phyloP scores from a whole-genome alignment of 208 protist genomes.

The Trichomonas tenax region DNA sequence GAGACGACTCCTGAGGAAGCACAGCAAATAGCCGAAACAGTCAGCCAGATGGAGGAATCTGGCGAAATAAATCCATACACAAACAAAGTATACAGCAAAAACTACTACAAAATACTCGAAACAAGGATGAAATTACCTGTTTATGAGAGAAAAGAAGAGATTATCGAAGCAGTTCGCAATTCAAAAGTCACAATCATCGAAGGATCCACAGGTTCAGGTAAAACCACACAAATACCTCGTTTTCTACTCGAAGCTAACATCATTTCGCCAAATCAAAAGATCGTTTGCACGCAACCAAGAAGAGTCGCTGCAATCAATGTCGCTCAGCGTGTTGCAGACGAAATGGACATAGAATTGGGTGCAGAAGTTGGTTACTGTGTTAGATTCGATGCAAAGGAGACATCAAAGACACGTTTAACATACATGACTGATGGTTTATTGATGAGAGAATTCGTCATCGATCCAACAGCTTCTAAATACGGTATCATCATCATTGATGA shows the following conservation, averaged over 20 bases:
- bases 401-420: slow-evolving; percentile 44
- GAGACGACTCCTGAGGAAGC: no score
- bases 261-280: not conserved
- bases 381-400: slow-evolving; percentile 52
- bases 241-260: slow-evolving; percentile 37
- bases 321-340: slow-evolving; percentile 46
- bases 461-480: slow-evolving; percentile 61
- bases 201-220: slow-evolving; percentile 53
- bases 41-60: not conserved
- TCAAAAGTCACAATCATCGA: slow-evolving; percentile 48
- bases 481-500: slow-evolving; percentile 66
- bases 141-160: slow-evolving; percentile 53
- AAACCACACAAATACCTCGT: slow-evolving; percentile 56
- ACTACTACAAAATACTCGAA: not conserved
- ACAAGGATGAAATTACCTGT: slow-evolving; percentile 31
- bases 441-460: slow-evolving; percentile 55
- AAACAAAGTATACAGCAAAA: not conserved
- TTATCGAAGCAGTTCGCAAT: slow-evolving; percentile 48
- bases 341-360: slow-evolving; percentile 45
- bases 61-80: not conserved
- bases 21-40: no score
- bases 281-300: slow-evolving; percentile 53
- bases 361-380: slow-evolving; percentile 52
- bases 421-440: slow-evolving; percentile 71
- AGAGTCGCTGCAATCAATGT: slow-evolving; percentile 54